Evolutionary conservation across 2,329 filamentous ascomycete species (phyloP).

Genomic region (Exophiala alcalophila): DNA sequence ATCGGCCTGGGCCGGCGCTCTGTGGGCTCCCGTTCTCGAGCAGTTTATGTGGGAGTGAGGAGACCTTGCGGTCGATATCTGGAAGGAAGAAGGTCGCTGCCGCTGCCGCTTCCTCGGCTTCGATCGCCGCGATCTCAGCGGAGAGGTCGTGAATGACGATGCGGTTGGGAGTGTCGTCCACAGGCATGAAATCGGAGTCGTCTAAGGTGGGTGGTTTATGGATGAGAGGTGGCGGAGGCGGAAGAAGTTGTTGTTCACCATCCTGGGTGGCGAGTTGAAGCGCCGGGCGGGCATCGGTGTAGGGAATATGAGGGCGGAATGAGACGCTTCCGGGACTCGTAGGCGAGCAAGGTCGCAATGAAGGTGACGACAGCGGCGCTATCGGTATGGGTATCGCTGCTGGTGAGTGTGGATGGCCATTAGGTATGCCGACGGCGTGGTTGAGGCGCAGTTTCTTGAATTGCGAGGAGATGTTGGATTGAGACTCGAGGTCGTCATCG

Average conservation of each 20-base stretch:
- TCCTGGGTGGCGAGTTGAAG: not conserved
- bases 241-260: constrained; percentile 2
- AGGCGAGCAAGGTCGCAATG: constrained; percentile 2
- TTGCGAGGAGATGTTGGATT: constrained; percentile 26
- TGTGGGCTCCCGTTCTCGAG: constrained; percentile 47
- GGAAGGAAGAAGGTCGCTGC: constrained; percentile 66
- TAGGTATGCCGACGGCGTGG: too few relatives aligned
- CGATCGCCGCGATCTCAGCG: constrained; percentile 72
- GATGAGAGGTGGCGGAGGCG: constrained; percentile 2
- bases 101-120: constrained; percentile 50
- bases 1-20: too few relatives aligned
- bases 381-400: not conserved
- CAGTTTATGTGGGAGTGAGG: constrained; percentile 65
- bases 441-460: constrained; percentile 29
- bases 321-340: constrained; percentile 1
- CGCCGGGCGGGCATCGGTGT: constrained; percentile 17
- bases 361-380: constrained; percentile 5
- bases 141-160: constrained; percentile 91
- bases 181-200: constrained; percentile 65
- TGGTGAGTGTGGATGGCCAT: constrained; percentile 3
- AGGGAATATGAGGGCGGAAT: constrained; percentile 15
- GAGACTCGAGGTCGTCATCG: constrained; percentile 21
- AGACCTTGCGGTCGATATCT: constrained; percentile 79
- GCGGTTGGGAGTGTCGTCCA: constrained; percentile 83
- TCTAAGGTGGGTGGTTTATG: constrained; percentile 8